Base-by-base conservation (phyloP, 352 stramenopile species). In the Phytophthora sojae region DNA sequence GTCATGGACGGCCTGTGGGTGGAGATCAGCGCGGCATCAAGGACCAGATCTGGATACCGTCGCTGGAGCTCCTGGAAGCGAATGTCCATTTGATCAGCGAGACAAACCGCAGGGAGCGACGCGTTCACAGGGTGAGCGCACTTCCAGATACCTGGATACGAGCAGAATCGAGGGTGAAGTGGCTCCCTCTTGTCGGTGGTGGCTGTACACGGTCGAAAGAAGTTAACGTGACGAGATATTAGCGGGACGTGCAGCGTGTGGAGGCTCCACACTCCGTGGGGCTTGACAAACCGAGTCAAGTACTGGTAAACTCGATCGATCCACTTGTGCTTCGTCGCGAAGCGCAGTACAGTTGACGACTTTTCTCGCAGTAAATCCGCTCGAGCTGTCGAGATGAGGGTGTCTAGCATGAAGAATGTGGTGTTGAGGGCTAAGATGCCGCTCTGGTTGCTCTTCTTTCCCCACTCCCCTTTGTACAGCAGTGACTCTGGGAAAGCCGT, bases 381-480 rank as follows among this genome's bases (percentile, higher is more conserved):
- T 32, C 55, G 29, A 6, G 54, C 64, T 12, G 57, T 37, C 8
- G 63, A 42, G 1, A 75, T 62, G 12, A 88, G 61, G 0, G 58
- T 66, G 56, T 91, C 69, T 0, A 89, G 56, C 69, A 88, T 81
- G 0, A 5, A 37, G 17, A 83, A 91, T 0, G 71, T 70, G 0
- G 70, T 80, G 4, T 61, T 60, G 0, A 82, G 56, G 0, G 0
- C 19, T 3, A 91, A 14, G 2, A 59, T 3, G 5, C 30, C 61
- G 39, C 26, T 29, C 4, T 70, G 63, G 32, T 53, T 49, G 39
- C 26, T 29, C 6, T 70, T 55, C 17, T 53, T 49, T 0, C 55
- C 63, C 23, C 52, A 45, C 19, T 49, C 8, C 2, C 35, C 45
- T 12, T 26, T 59, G 30, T 64, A 85, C 3, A 83, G 61, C 0